phyloP scores from a whole-genome alignment of 495 filamentous ascomycete genomes.

The Neurospora sp. region DNA sequence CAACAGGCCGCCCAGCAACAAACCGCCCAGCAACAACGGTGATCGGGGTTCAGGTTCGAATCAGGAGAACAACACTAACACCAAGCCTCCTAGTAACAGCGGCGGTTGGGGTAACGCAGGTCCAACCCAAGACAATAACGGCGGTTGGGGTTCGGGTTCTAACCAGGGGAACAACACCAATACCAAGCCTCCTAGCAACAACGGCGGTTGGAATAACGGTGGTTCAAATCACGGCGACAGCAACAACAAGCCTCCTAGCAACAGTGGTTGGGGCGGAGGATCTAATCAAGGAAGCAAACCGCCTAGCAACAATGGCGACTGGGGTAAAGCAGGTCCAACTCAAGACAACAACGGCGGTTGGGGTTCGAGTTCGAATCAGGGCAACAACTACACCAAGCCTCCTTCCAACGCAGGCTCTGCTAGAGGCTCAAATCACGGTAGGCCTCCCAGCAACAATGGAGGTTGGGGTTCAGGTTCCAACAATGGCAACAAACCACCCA shows the following conservation, averaged over 20 bases:
- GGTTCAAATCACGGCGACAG: too few species aligned
- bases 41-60: not conserved
- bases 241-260: too few species aligned
- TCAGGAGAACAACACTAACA: not conserved
- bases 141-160: not conserved
- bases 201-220: too few species aligned
- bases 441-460: not conserved
- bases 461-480: not conserved
- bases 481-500: not conserved
- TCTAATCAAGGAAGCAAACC: not conserved
- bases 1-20: not conserved
- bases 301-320: not conserved
- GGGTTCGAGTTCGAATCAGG: not conserved
- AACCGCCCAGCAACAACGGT: not conserved
- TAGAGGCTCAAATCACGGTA: not conserved
- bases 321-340: not conserved
- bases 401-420: not conserved
- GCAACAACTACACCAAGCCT: not conserved
- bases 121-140: not conserved
- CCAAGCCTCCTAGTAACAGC: not conserved
- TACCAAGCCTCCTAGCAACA: too few species aligned
- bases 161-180: not conserved
- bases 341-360: not conserved
- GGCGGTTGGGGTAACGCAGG: not conserved
- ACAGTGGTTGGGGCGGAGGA: not conserved